Conservation (phyloP, 495 filamentous ascomycete species). For the Aspergillus diversus region DNA sequence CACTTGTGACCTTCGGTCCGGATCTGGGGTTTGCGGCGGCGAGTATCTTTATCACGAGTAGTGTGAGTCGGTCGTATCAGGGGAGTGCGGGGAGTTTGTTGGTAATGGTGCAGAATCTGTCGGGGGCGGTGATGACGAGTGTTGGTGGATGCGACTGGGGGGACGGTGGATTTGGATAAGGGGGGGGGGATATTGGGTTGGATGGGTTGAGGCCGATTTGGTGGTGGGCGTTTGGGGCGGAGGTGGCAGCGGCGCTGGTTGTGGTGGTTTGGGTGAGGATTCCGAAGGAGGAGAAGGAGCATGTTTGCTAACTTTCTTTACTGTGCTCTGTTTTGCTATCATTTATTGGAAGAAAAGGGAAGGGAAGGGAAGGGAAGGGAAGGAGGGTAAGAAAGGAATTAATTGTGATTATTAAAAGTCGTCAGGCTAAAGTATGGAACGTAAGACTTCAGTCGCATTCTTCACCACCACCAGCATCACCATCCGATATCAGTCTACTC, state of each 20-base stretch:
- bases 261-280: constrained; percentile 27
- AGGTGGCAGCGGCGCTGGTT: constrained; percentile 45
- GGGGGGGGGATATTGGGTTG: constrained; percentile 45
- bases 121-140: constrained; percentile 48
- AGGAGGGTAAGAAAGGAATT: no score
- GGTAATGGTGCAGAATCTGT: constrained; percentile 40
- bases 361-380: background rate
- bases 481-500: no score
- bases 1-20: constrained; percentile 39
- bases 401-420: no score
- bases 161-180: constrained; percentile 37
- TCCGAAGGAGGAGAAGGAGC: constrained; percentile 47
- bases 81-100: constrained; percentile 40
- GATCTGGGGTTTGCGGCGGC: constrained; percentile 40
- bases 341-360: background rate
- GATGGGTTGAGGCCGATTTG: constrained; percentile 48
- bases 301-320: constrained; percentile 35
- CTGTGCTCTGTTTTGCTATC: no score
- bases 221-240: constrained; percentile 50
- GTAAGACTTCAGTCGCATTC: no score
- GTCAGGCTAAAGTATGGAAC: no score
- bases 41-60: constrained; percentile 41
- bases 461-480: no score
- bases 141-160: constrained; percentile 51
- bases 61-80: constrained; percentile 38